Evolutionary conservation across 1,284 basidiomycete species (phyloP).

Genomic region (Cystobasidiaceae sp.): DNA sequence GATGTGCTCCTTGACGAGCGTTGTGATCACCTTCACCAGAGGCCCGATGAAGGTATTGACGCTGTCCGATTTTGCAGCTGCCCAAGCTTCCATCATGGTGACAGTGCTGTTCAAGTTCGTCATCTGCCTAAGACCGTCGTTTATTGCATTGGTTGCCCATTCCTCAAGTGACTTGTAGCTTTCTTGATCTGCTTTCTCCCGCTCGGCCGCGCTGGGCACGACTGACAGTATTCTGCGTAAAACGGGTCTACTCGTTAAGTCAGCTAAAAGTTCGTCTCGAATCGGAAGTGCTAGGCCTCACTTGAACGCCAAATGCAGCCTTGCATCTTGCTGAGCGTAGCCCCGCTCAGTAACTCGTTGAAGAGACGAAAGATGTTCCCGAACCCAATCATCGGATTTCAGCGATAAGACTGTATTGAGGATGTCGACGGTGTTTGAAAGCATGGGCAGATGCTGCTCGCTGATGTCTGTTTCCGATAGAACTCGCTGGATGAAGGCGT

Average conservation of each 20-base stretch:
- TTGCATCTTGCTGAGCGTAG: slow-evolving; percentile 63
- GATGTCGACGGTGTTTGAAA: slow-evolving; percentile 81
- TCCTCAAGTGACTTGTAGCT: slow-evolving; percentile 49
- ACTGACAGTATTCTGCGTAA: slow-evolving; percentile 81
- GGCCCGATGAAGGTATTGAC: slow-evolving; percentile 73
- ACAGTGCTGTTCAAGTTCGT: slow-evolving; percentile 73
- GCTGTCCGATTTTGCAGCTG: slow-evolving; percentile 75
- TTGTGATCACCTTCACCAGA: slow-evolving; percentile 73
- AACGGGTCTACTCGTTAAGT: slow-evolving; percentile 74
- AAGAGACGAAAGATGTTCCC: slow-evolving; percentile 68
- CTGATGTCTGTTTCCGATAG: slow-evolving; percentile 66
- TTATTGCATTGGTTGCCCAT: slow-evolving; percentile 69
- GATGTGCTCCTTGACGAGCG: slow-evolving; percentile 83
- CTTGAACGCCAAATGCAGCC: slow-evolving; percentile 32
- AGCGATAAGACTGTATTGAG: slow-evolving; percentile 79
- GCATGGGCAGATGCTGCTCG: slow-evolving; percentile 62
- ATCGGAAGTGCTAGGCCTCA: slow-evolving; percentile 40
- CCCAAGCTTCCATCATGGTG: slow-evolving; percentile 80
- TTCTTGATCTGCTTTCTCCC: neutral
- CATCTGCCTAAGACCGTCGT: slow-evolving; percentile 71
- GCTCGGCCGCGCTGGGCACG: slow-evolving; percentile 53
- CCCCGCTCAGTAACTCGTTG: slow-evolving; percentile 68
- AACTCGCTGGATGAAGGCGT: slow-evolving; percentile 77
- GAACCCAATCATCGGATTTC: slow-evolving; percentile 80
- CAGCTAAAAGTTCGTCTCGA: slow-evolving; percentile 68